These are phyloP conservation scores for Agaricus blazei DNA, from an alignment of 768 basidiomycete genomes.

Conservation along the genomic window DNA sequence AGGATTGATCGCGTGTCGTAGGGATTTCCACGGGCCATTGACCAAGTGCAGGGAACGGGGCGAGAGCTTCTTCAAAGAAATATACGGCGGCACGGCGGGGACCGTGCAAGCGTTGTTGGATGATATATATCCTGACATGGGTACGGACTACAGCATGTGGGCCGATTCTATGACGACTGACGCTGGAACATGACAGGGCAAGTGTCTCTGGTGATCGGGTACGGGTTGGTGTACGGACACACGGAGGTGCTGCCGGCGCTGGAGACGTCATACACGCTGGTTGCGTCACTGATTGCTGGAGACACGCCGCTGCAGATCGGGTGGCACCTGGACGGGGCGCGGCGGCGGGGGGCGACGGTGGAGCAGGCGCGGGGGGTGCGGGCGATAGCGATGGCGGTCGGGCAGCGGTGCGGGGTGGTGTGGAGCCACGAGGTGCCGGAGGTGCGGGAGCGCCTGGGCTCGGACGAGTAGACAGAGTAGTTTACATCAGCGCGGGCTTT, in stretches of 20 bases:
- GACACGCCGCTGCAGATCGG: slow-evolving; percentile 58
- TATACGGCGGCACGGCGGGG: slow-evolving; percentile 54
- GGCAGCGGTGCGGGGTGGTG: slow-evolving; percentile 38
- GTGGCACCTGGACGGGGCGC: slow-evolving; percentile 63
- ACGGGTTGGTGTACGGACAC: slow-evolving; percentile 52
- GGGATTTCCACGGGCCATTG: slow-evolving; percentile 36
- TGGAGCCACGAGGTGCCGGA: slow-evolving; percentile 56
- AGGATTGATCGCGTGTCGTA: slow-evolving; percentile 15
- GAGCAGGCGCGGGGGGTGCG: slow-evolving; percentile 52
- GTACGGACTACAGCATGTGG: slow-evolving; percentile 26
- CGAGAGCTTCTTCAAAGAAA: slow-evolving; percentile 34
- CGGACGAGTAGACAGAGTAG: background rate
- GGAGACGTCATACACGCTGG: slow-evolving; percentile 57
- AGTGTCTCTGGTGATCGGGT: slow-evolving; percentile 49
- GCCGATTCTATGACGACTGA: background rate
- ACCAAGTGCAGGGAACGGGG: slow-evolving; percentile 41
- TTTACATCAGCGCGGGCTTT: slow-evolving; percentile 3
- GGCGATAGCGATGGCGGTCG: slow-evolving; percentile 48
- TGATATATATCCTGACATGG: slow-evolving; percentile 57
- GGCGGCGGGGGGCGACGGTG: slow-evolving; percentile 46
- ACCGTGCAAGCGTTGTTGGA: slow-evolving; percentile 42
- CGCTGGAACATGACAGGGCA: slow-evolving; percentile 32
- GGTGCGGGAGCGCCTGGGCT: slow-evolving; percentile 17
- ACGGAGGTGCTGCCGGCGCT: slow-evolving; percentile 39
- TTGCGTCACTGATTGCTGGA: slow-evolving; percentile 56